These are phyloP conservation scores for Russula brevipes DNA, from an alignment of 768 basidiomycete genomes.

Conservation along the genomic window DNA sequence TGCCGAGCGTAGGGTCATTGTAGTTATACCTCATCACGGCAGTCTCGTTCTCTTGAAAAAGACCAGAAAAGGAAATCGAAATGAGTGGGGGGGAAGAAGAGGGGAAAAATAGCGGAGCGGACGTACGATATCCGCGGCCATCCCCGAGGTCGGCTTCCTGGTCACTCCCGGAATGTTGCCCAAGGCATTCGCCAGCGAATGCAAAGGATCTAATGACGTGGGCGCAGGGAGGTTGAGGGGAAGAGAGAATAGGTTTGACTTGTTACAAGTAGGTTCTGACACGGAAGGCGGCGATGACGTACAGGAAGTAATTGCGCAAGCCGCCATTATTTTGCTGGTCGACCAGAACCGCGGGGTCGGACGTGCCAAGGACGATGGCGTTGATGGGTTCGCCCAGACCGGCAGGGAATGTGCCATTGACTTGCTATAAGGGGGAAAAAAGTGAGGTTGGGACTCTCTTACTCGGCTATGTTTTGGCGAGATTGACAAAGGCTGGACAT, in stretches of 20 bases:
- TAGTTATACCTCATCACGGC: slow-evolving; percentile 85
- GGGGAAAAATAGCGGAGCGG: background rate
- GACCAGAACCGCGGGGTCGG: slow-evolving; percentile 62
- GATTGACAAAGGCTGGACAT: slow-evolving; percentile 27
- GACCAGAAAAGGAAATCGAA: background rate
- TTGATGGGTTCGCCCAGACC: slow-evolving; percentile 71
- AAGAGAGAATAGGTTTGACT: background rate
- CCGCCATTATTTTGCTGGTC: slow-evolving; percentile 61
- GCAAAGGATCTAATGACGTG: slow-evolving; percentile 51
- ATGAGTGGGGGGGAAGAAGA: background rate
- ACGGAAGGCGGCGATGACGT: slow-evolving; percentile 31
- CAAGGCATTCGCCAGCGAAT: slow-evolving; percentile 75
- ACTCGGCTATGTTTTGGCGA: no score
- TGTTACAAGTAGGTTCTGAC: background rate
- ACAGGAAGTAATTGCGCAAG: slow-evolving; percentile 78
- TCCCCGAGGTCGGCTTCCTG: slow-evolving; percentile 82
- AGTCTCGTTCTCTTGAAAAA: slow-evolving; percentile 63
- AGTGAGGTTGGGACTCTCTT: no score
- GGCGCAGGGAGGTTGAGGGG: background rate
- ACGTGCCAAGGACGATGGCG: slow-evolving; percentile 69
- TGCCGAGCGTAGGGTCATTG: slow-evolving; percentile 71
- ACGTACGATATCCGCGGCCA: slow-evolving; percentile 65
- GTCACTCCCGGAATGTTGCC: slow-evolving; percentile 63
- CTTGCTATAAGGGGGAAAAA: slow-evolving; percentile 1
- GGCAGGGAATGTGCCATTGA: background rate